Base-by-base conservation (phyloP, 306 rosid species). In the Rubus parviflorus region DNA sequence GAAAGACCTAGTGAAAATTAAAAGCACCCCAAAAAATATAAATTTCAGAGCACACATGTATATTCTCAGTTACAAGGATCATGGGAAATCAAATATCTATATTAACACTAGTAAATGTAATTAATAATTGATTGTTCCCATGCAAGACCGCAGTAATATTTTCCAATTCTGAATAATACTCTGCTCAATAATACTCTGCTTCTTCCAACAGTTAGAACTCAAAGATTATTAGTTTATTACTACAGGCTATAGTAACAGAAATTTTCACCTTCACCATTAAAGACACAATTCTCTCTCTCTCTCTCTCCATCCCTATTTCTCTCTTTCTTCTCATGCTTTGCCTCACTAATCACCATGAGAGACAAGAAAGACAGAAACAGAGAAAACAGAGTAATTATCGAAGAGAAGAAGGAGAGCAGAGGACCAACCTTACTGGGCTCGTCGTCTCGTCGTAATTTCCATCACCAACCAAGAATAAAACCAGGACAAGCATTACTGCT, bases 401-500 rank as follows among this genome's bases (percentile, higher is more conserved):
- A 62, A 19, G 57, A 67, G 57, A 77, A 49, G 84, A 77, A 3
- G n/a, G 57, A 68, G 71, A 16, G 61, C 47, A 38, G 69, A 66
- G 1, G 71, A 15, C 41, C 68, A 75, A 90, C 92, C 96, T 88
- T 38, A 65, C 47, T 6, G 75, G 53, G 47, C 48, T 43, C 23
- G 4, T 70, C 53, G 14, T 35, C 46, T 6, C 45, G 11, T 35
- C 22, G 56, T 15, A 58, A 43, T 35, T 25, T 46, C 41, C 62
- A 46, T 69, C 25, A 30, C 48, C 8, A 56, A 16, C 25, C 23
- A 71, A 54, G 71, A 64, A 12, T 53, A 57, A 49, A 1, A 45
- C 41, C 11, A 66, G 42, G 11, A 65, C 30, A 67, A 58, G 30
- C 48, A 60, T 47, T 40, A 70, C 76, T 47, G 74, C 69, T 22